Percentiles rank a stretch among this genome's conserved stretches.
Evolutionary conservation across 1,139 yeast genomes (phyloP).

Genomic region (Sugiyamaella pinicola): DNA sequence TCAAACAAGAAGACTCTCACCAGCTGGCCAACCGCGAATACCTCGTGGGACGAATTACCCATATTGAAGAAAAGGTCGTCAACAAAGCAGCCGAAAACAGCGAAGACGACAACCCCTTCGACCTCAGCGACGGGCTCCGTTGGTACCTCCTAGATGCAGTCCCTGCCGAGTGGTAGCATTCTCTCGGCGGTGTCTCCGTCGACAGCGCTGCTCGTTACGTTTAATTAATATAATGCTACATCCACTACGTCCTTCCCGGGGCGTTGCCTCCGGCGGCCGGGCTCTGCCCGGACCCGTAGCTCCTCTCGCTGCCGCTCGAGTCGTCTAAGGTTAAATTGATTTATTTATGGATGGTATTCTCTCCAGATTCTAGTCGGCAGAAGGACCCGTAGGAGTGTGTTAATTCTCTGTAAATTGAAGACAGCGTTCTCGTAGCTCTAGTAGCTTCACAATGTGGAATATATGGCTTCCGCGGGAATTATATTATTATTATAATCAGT

Average conservation of each 20-base stretch:
- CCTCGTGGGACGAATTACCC: conserved; percentile 65
- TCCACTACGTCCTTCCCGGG: too few relatives aligned
- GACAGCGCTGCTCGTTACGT: conserved; percentile 5
- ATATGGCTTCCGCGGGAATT: too few relatives aligned
- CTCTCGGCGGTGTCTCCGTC: not conserved
- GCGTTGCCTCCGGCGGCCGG: too few relatives aligned
- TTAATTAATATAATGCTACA: too few relatives aligned
- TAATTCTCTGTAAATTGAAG: too few relatives aligned
- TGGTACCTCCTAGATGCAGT: conserved; percentile 43
- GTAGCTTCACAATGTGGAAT: too few relatives aligned
- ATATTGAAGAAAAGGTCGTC: conserved; percentile 50
- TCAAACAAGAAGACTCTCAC: conserved; percentile 47
- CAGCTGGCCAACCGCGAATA: conserved; percentile 56
- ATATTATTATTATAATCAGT: too few relatives aligned
- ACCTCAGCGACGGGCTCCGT: conserved; percentile 50
- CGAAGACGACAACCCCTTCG: conserved; percentile 49
- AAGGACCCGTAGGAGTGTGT: too few relatives aligned
- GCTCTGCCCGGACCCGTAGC: too few relatives aligned
- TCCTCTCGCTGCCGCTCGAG: not conserved
- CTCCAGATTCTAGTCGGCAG: too few relatives aligned
- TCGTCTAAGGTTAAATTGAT: not conserved
- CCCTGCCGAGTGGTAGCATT: conserved; percentile 33
- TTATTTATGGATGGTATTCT: not conserved
- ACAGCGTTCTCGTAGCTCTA: too few relatives aligned
- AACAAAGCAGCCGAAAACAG: conserved; percentile 32